Percentiles rank a stretch among this genome's conserved stretches.
phyloP scores from a whole-genome alignment of 768 basidiomycete genomes.

The Macrocybe gigantea region DNA sequence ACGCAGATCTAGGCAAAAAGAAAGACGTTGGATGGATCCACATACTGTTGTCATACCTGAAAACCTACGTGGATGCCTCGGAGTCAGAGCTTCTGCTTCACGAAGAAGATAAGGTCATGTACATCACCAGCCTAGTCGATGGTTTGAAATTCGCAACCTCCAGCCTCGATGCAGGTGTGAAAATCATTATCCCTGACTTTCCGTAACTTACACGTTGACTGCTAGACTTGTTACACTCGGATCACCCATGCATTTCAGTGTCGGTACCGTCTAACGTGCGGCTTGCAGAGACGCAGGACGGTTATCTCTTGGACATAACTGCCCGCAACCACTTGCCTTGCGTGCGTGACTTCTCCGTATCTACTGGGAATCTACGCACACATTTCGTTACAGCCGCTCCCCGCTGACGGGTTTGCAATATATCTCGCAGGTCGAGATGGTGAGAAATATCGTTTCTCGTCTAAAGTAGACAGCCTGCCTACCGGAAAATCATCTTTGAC shows the following conservation, averaged over 20 bases:
- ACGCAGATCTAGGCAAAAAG: constrained; percentile 47
- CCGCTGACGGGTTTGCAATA: constrained; percentile 57
- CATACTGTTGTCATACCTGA: constrained; percentile 70
- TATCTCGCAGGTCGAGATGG: constrained; percentile 57
- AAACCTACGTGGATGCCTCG: constrained; percentile 53
- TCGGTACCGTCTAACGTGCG: constrained; percentile 39
- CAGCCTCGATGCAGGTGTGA: constrained; percentile 49
- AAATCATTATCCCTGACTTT: not conserved
- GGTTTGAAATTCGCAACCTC: constrained; percentile 44
- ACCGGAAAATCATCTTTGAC: constrained; percentile 55
- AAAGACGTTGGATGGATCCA: constrained; percentile 79
- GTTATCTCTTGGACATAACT: constrained; percentile 51
- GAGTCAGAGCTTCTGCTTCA: constrained; percentile 49
- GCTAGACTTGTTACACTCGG: constrained; percentile 59
- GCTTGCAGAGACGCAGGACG: constrained; percentile 58
- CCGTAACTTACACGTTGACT: not conserved
- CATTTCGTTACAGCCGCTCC: constrained; percentile 41
- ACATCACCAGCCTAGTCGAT: constrained; percentile 45
- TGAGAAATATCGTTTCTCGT: constrained; percentile 53
- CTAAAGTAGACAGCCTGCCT: constrained; percentile 33
- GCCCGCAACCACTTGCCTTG: constrained; percentile 70
- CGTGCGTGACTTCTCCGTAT: constrained; percentile 38
- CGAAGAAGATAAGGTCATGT: constrained; percentile 42
- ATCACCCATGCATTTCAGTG: constrained; percentile 65
- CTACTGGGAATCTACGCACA: not conserved